phyloP scores from a whole-genome alignment of 2,329 filamentous ascomycete species.

The Fusarium subglutinans region DNA sequence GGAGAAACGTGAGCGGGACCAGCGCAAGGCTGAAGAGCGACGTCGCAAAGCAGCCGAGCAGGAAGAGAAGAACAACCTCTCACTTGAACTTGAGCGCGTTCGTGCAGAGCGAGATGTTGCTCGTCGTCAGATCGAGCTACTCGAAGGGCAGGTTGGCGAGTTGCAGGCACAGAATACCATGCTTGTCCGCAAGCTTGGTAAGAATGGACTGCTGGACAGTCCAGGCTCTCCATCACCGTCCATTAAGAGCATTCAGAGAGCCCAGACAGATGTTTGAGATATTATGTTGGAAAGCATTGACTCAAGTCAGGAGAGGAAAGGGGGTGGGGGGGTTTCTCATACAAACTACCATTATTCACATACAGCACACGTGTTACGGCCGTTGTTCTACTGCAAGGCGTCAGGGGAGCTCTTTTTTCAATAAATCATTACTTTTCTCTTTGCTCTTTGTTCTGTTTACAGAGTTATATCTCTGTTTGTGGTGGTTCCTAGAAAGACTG shows the following conservation, averaged over 20 bases:
- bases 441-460: not conserved
- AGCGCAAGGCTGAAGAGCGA: conserved; percentile 65
- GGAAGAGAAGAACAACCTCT: conserved; percentile 60
- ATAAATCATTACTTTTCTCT: conserved; percentile 15
- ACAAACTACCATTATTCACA: conserved; percentile 4
- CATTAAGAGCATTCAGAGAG: conserved; percentile 25
- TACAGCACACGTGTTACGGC: conserved; percentile 13
- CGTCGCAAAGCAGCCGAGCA: conserved; percentile 61
- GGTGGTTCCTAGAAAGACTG: conserved; percentile 14
- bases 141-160: conserved; percentile 65
- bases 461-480: not conserved
- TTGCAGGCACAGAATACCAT: conserved; percentile 69
- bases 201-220: conserved; percentile 50
- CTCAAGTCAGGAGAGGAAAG: not conserved
- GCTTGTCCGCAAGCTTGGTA: conserved; percentile 65
- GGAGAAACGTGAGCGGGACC: conserved; percentile 69
- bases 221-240: conserved; percentile 52
- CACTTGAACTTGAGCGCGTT: conserved; percentile 62
- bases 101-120: conserved; percentile 63
- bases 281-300: not conserved
- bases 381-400: conserved; percentile 31
- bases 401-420: conserved; percentile 17
- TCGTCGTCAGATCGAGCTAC: conserved; percentile 61
- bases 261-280: conserved; percentile 10
- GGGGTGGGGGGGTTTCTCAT: not conserved